Base-by-base conservation (phyloP, 2,329 filamentous ascomycete species). In the Colletotrichum sojae region DNA sequence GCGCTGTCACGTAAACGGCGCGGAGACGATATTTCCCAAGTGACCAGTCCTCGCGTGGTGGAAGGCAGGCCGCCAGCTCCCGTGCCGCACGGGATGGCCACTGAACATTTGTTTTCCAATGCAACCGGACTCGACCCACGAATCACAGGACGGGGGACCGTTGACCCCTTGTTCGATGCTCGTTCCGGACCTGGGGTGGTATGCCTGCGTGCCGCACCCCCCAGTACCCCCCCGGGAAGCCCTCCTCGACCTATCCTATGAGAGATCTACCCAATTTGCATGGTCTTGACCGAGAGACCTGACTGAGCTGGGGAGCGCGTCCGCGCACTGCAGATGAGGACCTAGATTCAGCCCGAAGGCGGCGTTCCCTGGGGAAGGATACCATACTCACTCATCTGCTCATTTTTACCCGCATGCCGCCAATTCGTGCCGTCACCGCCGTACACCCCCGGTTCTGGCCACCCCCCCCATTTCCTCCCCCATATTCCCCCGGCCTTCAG, bases 351-450 rank as follows among this genome's bases (percentile, higher is more conserved):
- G 40, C n/a, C 45, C 45, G 25, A 31, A 54, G 18, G 31, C 25
- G 39, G 46, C 48, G n/a, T 16, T 49, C 27, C 31, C 62, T 45
- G 61, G 61, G 22, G 54, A 53, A 49, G 49, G 48, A 25, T 16
- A 43, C 2, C 39, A 20, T 59, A 63, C 55, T 71, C n/a, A 48
- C 55, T 72, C 74, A 69, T 69, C 73, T 70, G 64, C 59, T 60
- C 70, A 63, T 31, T 48, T 54, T 72, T 69, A 75, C 73, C 71
- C 70, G 67, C 70, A 70, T 62, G 43, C 61, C 69, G 69, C 67
- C 71, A 67, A 56, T 62, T 67, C 57, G 62, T 62, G 57, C 52
- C 48, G 63, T 52, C 65, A 57, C 49, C 54, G 67, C 49, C 69
- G 45, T 31, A 36, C 63, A 70, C 59, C 69, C 72, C 70, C 18